A percentile compares a stretch with the other conserved stretches of the same genome.
phyloP scores from a whole-genome alignment of 2,329 filamentous ascomycete genomes.

The Arthrobotrys iridis region DNA sequence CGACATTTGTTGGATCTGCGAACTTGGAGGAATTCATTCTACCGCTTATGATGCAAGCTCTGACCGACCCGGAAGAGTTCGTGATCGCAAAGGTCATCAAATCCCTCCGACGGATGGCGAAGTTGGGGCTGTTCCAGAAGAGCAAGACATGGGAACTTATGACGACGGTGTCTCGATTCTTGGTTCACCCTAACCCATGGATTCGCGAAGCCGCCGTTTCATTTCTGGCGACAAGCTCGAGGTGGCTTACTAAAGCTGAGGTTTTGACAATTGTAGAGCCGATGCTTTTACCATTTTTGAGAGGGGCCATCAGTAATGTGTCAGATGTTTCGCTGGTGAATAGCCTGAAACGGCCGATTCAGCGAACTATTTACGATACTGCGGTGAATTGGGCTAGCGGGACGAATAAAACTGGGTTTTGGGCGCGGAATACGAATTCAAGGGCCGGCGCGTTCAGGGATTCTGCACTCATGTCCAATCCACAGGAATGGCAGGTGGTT shows the following conservation, averaged over 20 bases:
- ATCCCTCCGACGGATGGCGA: slow-evolving; percentile 86
- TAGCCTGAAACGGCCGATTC: slow-evolving; percentile 81
- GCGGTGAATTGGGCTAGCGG: slow-evolving; percentile 86
- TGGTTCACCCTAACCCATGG: slow-evolving; percentile 94
- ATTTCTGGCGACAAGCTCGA: slow-evolving; percentile 80
- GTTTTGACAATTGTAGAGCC: slow-evolving; percentile 84
- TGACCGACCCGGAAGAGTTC: slow-evolving; percentile 91
- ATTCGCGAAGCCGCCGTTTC: slow-evolving; percentile 88
- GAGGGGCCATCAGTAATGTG: slow-evolving; percentile 69
- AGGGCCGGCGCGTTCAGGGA: slow-evolving; percentile 32
- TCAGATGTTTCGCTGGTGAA: slow-evolving; percentile 61
- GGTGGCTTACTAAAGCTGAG: slow-evolving; percentile 80
- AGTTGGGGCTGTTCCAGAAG: slow-evolving; percentile 85
- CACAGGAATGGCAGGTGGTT: slow-evolving; percentile 49
- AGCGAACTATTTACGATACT: slow-evolving; percentile 83
- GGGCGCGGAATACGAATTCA: slow-evolving; percentile 65
- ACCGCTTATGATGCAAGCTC: slow-evolving; percentile 91
- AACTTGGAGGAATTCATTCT: slow-evolving; percentile 95
- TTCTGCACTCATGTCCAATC: slow-evolving; percentile 13
- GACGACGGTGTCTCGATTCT: slow-evolving; percentile 82
- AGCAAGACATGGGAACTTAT: slow-evolving; percentile 87
- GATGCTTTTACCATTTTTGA: slow-evolving; percentile 82
- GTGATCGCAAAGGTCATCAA: slow-evolving; percentile 91
- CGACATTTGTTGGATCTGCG: slow-evolving; percentile 85
- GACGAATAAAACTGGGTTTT: slow-evolving; percentile 83